Evolutionary conservation across 768 basidiomycete genomes (phyloP).

Genomic region (Amanita pseudoporphyria): DNA sequence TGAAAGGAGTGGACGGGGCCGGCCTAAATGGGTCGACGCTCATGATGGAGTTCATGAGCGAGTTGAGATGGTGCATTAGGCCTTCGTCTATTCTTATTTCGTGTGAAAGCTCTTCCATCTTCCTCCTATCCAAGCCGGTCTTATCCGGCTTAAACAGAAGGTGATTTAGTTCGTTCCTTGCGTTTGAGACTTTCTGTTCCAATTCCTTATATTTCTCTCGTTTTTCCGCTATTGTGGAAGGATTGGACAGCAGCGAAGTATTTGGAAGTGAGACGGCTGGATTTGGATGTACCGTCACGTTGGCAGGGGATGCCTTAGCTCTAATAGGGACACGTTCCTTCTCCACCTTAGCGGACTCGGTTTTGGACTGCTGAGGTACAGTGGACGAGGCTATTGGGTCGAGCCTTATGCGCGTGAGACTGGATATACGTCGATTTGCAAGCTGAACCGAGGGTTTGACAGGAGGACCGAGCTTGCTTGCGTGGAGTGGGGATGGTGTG

Average conservation of each 20-base stretch:
- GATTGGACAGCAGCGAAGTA: not conserved
- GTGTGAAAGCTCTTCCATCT: not conserved
- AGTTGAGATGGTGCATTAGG: not conserved
- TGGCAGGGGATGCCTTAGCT: not conserved
- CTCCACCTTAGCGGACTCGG: not conserved
- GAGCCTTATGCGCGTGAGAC: constrained; percentile 1
- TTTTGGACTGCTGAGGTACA: not conserved
- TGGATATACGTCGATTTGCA: not conserved
- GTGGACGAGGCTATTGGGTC: not conserved
- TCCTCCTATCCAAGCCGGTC: not conserved
- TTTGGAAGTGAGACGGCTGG: not conserved
- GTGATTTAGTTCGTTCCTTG: not conserved
- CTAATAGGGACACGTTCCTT: not conserved
- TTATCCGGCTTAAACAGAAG: not conserved
- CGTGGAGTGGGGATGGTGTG: not conserved
- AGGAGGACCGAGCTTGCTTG: constrained; percentile 1
- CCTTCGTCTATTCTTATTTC: not conserved
- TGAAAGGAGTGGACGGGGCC: not conserved
- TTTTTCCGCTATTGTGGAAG: too few species aligned
- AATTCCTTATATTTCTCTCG: not conserved
- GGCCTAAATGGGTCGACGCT: not conserved
- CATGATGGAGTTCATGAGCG: not conserved
- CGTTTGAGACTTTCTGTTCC: not conserved
- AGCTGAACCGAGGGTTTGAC: not conserved
- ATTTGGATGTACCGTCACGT: not conserved